These are phyloP conservation scores for Fusarium neocosmosporiellum DNA, from an alignment of 2,329 filamentous ascomycete genomes.

Conservation along the genomic window DNA sequence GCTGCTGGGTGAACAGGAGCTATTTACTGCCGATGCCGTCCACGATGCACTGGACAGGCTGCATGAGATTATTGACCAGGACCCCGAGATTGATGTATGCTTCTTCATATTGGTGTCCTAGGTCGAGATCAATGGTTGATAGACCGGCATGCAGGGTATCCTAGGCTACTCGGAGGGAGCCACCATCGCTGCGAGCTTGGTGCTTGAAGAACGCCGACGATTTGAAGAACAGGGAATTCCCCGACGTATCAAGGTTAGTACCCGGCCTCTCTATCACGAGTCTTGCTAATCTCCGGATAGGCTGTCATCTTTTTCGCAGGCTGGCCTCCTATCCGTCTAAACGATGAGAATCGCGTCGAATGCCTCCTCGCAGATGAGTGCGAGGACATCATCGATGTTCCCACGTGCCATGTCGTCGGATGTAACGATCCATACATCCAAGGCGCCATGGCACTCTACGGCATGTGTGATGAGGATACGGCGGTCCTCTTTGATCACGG, in stretches of 20 bases:
- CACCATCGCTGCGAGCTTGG: conserved; percentile 63
- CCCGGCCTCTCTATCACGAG: conserved; percentile 32
- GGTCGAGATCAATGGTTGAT: not conserved
- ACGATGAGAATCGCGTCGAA: conserved; percentile 47
- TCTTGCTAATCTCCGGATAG: conserved; percentile 45
- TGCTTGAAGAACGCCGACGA: conserved; percentile 62
- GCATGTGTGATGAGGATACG: conserved; percentile 69
- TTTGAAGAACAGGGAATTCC: conserved; percentile 45
- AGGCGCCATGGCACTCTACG: conserved; percentile 70
- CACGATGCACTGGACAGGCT: conserved; percentile 41
- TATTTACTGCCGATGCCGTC: conserved; percentile 29
- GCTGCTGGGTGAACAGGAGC: conserved; percentile 52
- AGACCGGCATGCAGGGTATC: conserved; percentile 52
- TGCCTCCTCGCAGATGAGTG: conserved; percentile 61
- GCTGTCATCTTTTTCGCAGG: conserved; percentile 64
- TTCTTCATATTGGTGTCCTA: not conserved
- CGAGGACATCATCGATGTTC: conserved; percentile 61
- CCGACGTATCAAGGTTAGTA: conserved; percentile 50
- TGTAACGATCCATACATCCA: conserved; percentile 70
- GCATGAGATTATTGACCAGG: conserved; percentile 58
- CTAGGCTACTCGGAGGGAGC: conserved; percentile 72
- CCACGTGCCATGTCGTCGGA: conserved; percentile 65
- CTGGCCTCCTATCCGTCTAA: conserved; percentile 62
- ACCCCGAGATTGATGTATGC: conserved; percentile 45
- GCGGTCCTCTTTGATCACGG: conserved; percentile 73